Conservation (phyloP, 2,329 filamentous ascomycete species). For the Sporothrix dimorphospora region DNA sequence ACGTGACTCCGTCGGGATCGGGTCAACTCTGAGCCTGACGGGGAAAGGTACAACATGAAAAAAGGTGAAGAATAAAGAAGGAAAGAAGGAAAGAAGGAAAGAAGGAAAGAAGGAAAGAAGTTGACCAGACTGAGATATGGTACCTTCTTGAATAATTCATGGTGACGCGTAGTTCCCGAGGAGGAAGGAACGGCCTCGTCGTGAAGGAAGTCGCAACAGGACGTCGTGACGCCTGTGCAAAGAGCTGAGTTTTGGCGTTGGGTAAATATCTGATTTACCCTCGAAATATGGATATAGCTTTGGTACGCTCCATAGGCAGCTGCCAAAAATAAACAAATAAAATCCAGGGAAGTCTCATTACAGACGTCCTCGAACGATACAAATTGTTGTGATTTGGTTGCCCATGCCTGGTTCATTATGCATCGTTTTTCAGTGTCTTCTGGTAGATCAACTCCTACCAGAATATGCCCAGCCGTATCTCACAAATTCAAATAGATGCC, state of each 20-base stretch:
- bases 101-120: neutral
- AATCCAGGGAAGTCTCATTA: too few species aligned
- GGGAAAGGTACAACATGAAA: too few species aligned
- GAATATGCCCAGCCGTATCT: too few species aligned
- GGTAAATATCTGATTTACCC: neutral
- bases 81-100: neutral
- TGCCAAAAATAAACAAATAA: too few species aligned
- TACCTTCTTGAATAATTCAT: too few species aligned
- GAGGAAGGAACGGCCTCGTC: neutral
- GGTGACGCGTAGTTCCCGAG: neutral
- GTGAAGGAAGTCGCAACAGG: neutral
- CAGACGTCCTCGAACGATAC: too few species aligned
- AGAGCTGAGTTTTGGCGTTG: neutral
- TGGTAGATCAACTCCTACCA: too few species aligned
- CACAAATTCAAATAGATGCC: neutral
- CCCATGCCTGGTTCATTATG: too few species aligned
- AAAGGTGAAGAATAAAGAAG: neutral
- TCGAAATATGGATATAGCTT: too few species aligned
- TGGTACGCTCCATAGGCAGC: too few species aligned
- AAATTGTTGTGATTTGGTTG: too few species aligned
- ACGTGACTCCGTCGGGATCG: slow-evolving; percentile 1
- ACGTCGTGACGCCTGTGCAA: neutral
- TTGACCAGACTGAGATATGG: neutral
- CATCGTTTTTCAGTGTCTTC: too few species aligned
- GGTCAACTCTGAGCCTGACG: neutral